Conservation (phyloP, 1,284 basidiomycete genomes). For the Ganoderma leucocontextum region DNA sequence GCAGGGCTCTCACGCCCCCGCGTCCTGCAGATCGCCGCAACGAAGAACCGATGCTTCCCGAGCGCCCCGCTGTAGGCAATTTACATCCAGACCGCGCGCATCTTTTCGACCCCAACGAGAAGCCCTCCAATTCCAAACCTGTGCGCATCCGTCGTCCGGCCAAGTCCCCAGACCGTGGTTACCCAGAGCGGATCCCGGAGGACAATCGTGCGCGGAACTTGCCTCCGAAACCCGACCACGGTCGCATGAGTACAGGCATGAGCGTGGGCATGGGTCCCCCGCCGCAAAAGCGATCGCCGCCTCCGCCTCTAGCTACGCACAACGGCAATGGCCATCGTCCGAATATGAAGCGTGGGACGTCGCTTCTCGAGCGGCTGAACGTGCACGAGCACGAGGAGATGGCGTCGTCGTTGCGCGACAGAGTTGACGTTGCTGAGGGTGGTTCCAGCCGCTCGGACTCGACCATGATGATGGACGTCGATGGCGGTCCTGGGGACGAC, state of each 20-base stretch:
- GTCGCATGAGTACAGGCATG: constrained; percentile 32
- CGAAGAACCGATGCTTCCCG: constrained; percentile 15
- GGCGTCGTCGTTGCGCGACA: constrained; percentile 46
- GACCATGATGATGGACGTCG: constrained; percentile 27
- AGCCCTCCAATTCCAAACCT: constrained; percentile 11
- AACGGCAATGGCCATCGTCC: constrained; percentile 38
- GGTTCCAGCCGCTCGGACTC: not conserved
- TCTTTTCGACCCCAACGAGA: constrained; percentile 12
- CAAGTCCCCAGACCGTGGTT: constrained; percentile 5
- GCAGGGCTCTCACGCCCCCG: constrained; percentile 17
- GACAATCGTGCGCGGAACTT: constrained; percentile 11
- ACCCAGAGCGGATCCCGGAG: constrained; percentile 17
- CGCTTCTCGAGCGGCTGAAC: constrained; percentile 49
- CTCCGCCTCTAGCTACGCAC: constrained; percentile 30
- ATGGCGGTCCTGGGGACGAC: constrained; percentile 11
- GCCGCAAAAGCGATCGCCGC: constrained; percentile 13
- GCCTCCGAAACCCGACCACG: constrained; percentile 18
- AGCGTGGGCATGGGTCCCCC: constrained; percentile 40
- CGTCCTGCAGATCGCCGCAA: constrained; percentile 19
- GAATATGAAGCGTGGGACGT: constrained; percentile 44
- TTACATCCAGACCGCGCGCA: constrained; percentile 34
- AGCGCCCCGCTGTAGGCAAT: constrained; percentile 16
- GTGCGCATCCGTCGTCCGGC: constrained; percentile 28
- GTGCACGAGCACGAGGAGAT: constrained; percentile 34
- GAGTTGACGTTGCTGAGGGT: constrained; percentile 42